phyloP scores from a whole-genome alignment of 2,329 filamentous ascomycete species.

The Monilinia fructigena region DNA sequence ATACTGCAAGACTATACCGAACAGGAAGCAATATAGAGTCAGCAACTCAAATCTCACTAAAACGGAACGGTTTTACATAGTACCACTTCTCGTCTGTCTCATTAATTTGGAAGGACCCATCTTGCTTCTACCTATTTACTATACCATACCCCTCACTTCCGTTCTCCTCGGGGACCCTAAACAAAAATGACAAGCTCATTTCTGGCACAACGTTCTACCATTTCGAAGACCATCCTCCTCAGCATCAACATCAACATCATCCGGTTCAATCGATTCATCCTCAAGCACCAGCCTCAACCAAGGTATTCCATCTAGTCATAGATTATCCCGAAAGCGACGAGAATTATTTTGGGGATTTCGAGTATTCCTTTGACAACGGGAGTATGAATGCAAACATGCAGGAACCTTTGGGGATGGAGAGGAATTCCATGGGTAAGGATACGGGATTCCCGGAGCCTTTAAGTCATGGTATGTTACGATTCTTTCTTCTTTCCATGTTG shows the following conservation, averaged over 20 bases:
- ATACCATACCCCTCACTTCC: background rate
- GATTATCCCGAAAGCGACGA: constrained; percentile 13
- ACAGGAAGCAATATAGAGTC: constrained; percentile 16
- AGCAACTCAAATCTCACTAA: constrained; percentile 11
- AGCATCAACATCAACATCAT: constrained; percentile 15
- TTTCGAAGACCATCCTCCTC: constrained; percentile 22
- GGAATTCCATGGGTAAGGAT: constrained; percentile 34
- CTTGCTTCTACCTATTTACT: constrained; percentile 5
- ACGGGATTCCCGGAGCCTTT: constrained; percentile 41
- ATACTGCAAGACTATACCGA: constrained; percentile 15
- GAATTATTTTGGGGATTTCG: constrained; percentile 16
- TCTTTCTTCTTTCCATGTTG: background rate
- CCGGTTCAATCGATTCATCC: constrained; percentile 18
- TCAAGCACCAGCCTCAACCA: constrained; percentile 11
- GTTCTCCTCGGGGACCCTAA: background rate
- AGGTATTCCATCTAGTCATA: constrained; percentile 5
- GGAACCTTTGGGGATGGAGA: constrained; percentile 23
- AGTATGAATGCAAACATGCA: constrained; percentile 30
- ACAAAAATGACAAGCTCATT: constrained; percentile 39
- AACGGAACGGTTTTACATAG: constrained; percentile 1
- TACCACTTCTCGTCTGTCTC: constrained; percentile 6
- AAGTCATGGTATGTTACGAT: constrained; percentile 30
- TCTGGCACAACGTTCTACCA: constrained; percentile 18
- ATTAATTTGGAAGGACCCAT: background rate
- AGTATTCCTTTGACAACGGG: constrained; percentile 5